Evolutionary conservation across 257 asterid species (phyloP).

Genomic region (Anisodus acutangulus): DNA sequence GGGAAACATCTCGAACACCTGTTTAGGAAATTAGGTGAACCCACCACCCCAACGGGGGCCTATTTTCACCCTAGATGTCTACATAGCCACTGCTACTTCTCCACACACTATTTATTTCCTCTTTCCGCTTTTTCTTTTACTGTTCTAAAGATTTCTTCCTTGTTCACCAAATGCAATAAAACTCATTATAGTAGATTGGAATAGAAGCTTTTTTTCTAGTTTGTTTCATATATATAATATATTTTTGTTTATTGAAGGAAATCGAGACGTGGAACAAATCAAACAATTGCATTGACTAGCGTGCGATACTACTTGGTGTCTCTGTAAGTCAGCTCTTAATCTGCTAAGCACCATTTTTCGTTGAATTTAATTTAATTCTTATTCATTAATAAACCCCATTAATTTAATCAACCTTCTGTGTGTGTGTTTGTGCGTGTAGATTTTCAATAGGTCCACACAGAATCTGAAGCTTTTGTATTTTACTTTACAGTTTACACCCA

Average conservation of each 20-base stretch:
- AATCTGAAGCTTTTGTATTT: conserved; percentile 29
- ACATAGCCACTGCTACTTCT: conserved; percentile 9
- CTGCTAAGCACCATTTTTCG: conserved; percentile 41
- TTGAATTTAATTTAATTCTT: not conserved
- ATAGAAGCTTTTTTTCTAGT: not conserved
- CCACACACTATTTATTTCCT: not conserved
- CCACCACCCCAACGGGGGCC: not conserved
- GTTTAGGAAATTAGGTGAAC: not conserved
- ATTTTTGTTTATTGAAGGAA: conserved; percentile 32
- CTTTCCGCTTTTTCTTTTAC: not conserved
- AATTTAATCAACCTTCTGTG: not conserved
- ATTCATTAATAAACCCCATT: not conserved
- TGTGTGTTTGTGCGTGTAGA: not conserved
- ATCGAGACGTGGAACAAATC: conserved; percentile 27
- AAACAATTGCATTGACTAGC: conserved; percentile 28
- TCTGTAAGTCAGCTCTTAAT: conserved; percentile 58
- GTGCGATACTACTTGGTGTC: conserved; percentile 39
- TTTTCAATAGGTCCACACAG: conserved; percentile 30
- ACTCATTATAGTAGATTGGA: not conserved
- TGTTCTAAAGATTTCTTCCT: no score
- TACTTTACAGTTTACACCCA: not conserved
- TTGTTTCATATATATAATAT: not conserved
- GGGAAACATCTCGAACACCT: conserved; percentile 8
- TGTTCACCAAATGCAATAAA: not conserved
- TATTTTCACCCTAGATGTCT: not conserved